Evolutionary conservation across 1,139 yeast genomes (phyloP).

Genomic region (Pichia sp.): DNA sequence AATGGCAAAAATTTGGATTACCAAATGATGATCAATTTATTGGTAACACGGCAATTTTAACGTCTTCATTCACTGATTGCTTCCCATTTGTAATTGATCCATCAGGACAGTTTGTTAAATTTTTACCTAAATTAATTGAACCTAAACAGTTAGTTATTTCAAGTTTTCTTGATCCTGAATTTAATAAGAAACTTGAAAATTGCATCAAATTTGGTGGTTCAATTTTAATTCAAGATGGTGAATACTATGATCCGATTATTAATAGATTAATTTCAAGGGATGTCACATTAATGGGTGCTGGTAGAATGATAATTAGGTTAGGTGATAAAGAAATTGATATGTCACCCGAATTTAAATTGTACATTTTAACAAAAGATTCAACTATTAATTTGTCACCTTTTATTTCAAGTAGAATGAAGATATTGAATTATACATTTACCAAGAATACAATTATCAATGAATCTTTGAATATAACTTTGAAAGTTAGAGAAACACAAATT

Average conservation of each 20-base stretch:
- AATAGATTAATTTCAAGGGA: slow-evolving; percentile 59
- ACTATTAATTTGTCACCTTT: slow-evolving; percentile 44
- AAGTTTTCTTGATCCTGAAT: slow-evolving; percentile 69
- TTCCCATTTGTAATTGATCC: slow-evolving; percentile 75
- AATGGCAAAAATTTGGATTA: slow-evolving; percentile 51
- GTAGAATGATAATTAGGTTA: slow-evolving; percentile 54
- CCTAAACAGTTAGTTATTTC: slow-evolving; percentile 46
- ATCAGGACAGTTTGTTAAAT: slow-evolving; percentile 40
- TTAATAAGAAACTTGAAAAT: slow-evolving; percentile 66
- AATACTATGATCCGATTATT: slow-evolving; percentile 68
- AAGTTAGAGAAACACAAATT: slow-evolving; percentile 57
- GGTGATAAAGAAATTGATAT: slow-evolving; percentile 64
- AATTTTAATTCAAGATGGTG: slow-evolving; percentile 71
- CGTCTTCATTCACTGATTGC: slow-evolving; percentile 28
- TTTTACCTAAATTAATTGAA: slow-evolving; percentile 32
- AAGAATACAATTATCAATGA: slow-evolving; percentile 58
- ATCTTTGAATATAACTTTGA: slow-evolving; percentile 52
- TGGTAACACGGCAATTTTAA: slow-evolving; percentile 58
- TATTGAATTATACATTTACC: slow-evolving; percentile 69
- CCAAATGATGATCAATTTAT: slow-evolving; percentile 52
- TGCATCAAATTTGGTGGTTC: slow-evolving; percentile 79
- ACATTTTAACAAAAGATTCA: slow-evolving; percentile 57
- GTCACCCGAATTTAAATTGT: slow-evolving; percentile 56
- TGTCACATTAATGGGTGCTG: slow-evolving; percentile 65
- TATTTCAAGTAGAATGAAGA: slow-evolving; percentile 53